A percentile compares a stretch with the other conserved stretches of the same genome.
Evolutionary conservation across 768 basidiomycete species (phyloP).

Genomic region (Suillus hirtellus): DNA sequence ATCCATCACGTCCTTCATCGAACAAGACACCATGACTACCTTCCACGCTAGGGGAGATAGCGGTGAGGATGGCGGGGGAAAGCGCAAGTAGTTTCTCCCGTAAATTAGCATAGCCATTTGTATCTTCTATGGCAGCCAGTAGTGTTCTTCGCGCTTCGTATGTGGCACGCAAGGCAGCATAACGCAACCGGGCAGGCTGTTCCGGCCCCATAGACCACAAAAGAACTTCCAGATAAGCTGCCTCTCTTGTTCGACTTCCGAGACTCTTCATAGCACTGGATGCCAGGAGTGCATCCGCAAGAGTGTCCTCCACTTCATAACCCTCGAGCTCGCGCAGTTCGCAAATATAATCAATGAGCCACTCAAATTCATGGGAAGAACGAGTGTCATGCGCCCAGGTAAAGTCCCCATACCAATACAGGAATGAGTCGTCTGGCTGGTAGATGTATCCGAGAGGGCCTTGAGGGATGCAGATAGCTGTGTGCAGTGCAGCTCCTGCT

Average conservation of each 20-base stretch:
- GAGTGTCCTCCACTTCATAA: constrained; percentile 8
- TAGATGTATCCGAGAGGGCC: constrained; percentile 1
- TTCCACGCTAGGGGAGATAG: constrained; percentile 4
- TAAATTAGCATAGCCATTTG: not conserved
- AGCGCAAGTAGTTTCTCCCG: constrained; percentile 6
- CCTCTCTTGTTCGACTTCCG: not conserved
- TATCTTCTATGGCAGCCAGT: not conserved
- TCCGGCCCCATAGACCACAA: constrained; percentile 13
- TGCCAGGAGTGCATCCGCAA: constrained; percentile 14
- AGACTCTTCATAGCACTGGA: constrained; percentile 10
- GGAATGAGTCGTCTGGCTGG: constrained; percentile 5
- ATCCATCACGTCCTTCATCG: constrained; percentile 6
- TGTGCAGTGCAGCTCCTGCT: constrained; percentile 5
- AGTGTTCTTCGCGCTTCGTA: not conserved
- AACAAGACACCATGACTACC: not conserved
- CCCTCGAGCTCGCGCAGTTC: constrained; percentile 7
- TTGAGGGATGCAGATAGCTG: constrained; percentile 3
- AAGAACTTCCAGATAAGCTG: constrained; percentile 9
- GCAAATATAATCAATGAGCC: constrained; percentile 12
- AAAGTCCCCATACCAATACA: constrained; percentile 9
- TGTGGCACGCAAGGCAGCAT: constrained; percentile 12
- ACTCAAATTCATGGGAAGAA: constrained; percentile 8
- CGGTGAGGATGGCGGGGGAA: constrained; percentile 7
- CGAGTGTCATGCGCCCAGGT: not conserved
- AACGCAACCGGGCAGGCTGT: constrained; percentile 9